A percentile compares a stretch with the other conserved stretches of the same genome.
phyloP scores from a whole-genome alignment of 345 rosid genomes.

The Dipteronia dyeriana region DNA sequence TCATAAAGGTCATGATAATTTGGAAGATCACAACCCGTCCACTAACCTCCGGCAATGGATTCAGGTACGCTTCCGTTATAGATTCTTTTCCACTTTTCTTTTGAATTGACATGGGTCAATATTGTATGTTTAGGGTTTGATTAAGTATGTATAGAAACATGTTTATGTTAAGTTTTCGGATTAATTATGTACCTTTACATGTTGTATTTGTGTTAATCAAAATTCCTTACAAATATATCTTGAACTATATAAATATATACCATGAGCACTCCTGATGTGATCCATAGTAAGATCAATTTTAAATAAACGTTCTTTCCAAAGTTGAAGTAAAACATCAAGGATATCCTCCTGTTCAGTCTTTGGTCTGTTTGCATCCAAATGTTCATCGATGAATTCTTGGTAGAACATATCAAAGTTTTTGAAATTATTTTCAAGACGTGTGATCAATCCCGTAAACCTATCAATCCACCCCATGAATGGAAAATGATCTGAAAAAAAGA shows the following conservation, averaged over 20 bases:
- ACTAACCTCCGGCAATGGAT: too few species aligned
- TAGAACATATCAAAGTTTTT: constrained; percentile 33
- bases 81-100: too few species aligned
- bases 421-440: constrained; percentile 24
- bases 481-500: constrained; percentile 30
- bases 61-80: too few species aligned
- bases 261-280: constrained; percentile 42
- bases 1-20: too few species aligned
- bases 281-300: constrained; percentile 22
- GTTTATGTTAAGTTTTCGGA: too few species aligned
- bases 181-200: too few species aligned
- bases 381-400: constrained; percentile 34
- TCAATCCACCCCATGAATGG: constrained; percentile 35
- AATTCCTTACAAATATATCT: too few species aligned
- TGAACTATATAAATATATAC: constrained; percentile 9
- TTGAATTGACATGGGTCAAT: too few species aligned
- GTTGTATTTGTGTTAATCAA: too few species aligned
- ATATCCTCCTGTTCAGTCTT: constrained; percentile 23
- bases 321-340: constrained; percentile 27
- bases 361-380: constrained; percentile 17
- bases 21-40: too few species aligned
- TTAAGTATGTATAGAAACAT: too few species aligned
- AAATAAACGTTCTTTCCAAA: constrained; percentile 17
- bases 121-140: too few species aligned
- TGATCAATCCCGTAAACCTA: constrained; percentile 19